A percentile compares a stretch with the other conserved stretches of the same genome.
These are phyloP conservation scores for Mycena haematopus DNA, from an alignment of 768 basidiomycete genomes.

Conservation along the genomic window DNA sequence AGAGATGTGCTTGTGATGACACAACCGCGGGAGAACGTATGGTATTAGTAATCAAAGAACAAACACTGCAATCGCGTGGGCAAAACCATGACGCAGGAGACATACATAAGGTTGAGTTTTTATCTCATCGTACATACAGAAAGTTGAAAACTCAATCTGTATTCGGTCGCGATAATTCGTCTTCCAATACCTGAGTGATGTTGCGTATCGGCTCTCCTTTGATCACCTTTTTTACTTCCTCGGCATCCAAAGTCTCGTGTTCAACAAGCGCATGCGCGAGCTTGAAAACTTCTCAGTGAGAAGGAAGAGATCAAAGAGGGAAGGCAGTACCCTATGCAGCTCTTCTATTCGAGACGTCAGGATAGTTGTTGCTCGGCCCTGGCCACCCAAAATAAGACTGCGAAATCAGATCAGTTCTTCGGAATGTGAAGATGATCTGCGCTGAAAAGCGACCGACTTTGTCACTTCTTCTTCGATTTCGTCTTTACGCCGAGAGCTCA, in stretches of 20 bases:
- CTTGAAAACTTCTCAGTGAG: slow-evolving; percentile 45
- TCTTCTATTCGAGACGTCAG: slow-evolving; percentile 74
- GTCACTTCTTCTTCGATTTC: slow-evolving; percentile 90
- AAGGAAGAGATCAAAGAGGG: slow-evolving; percentile 15
- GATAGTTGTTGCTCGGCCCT: slow-evolving; percentile 67
- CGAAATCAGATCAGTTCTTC: slow-evolving; percentile 20
- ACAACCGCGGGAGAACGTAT: too few relatives aligned
- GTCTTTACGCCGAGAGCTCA: slow-evolving; percentile 79
- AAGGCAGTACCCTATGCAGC: slow-evolving; percentile 67
- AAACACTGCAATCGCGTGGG: not conserved
- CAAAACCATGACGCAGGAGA: slow-evolving; percentile 4
- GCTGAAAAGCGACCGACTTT: slow-evolving; percentile 55
- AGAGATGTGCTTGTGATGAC: not conserved
- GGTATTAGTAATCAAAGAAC: too few relatives aligned
- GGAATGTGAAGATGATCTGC: slow-evolving; percentile 15
- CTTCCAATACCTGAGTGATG: slow-evolving; percentile 69
- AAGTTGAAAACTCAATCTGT: slow-evolving; percentile 15
- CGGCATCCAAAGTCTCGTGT: slow-evolving; percentile 88
- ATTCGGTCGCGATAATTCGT: slow-evolving; percentile 50
- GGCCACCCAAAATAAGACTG: slow-evolving; percentile 72
- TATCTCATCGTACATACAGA: not conserved
- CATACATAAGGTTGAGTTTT: not conserved
- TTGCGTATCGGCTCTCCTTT: slow-evolving; percentile 80
- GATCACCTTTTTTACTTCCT: slow-evolving; percentile 88
- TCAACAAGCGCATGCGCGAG: slow-evolving; percentile 92